These are phyloP conservation scores for Dipodascus albidus DNA, from an alignment of 805 yeast genomes.

Conservation along the genomic window DNA sequence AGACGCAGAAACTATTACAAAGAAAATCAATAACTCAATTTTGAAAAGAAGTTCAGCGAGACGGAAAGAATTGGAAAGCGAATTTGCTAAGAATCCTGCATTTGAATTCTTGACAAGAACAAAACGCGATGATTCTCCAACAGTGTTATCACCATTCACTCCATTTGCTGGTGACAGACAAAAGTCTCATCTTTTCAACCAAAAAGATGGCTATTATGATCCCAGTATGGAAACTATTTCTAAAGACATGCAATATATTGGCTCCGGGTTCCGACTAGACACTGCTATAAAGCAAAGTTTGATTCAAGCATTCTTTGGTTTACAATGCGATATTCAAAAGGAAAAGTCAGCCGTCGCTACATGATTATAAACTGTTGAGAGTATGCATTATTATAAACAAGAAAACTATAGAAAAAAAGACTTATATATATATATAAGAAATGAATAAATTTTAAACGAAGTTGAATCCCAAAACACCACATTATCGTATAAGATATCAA, in stretches of 20 bases:
- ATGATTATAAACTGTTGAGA: not conserved
- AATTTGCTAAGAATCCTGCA: slow-evolving; percentile 12
- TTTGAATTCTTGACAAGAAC: slow-evolving; percentile 10
- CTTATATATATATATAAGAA: not conserved
- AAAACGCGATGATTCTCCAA: slow-evolving; percentile 16
- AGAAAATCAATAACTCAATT: slow-evolving; percentile 40
- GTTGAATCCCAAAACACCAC: slow-evolving; percentile 1
- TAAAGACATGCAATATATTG: slow-evolving; percentile 55
- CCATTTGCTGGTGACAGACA: slow-evolving; percentile 90
- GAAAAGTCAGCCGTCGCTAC: slow-evolving; percentile 30
- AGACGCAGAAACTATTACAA: slow-evolving; percentile 38
- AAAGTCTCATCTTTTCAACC: slow-evolving; percentile 36
- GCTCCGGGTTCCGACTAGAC: slow-evolving; percentile 74
- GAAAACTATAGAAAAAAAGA: not conserved
- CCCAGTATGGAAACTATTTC: slow-evolving; percentile 46
- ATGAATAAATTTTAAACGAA: not conserved
- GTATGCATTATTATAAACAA: slow-evolving; percentile 1
- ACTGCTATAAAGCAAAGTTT: slow-evolving; percentile 64
- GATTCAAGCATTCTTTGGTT: slow-evolving; percentile 81
- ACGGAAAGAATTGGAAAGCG: slow-evolving; percentile 33
- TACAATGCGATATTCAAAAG: slow-evolving; percentile 65
- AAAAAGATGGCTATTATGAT: slow-evolving; percentile 43
- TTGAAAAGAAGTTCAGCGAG: slow-evolving; percentile 55
- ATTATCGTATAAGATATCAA: not conserved
- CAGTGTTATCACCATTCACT: slow-evolving; percentile 59